Evolutionary conservation across 179 eudicot species (phyloP), one percentile per base, ranked within the genome.

Genomic region (Corrigiola litoralis): DNA sequence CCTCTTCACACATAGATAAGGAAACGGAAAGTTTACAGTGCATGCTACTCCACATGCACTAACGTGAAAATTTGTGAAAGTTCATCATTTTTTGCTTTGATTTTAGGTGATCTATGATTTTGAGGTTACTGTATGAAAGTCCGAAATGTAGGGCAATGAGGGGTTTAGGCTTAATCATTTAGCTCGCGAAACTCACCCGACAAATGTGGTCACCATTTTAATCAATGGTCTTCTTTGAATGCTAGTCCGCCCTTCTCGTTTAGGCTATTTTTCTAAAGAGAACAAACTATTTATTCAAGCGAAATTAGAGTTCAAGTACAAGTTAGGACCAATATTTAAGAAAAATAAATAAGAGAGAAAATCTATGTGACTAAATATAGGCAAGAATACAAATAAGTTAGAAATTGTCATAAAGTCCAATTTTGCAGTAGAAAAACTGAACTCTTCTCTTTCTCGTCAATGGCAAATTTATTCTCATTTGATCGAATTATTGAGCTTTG

Each of bases 41-140:
- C 46, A 12, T 17, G 46, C 62, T 17, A 58, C 62, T 58, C 25
- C 58, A 64, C 48, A 49, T 49, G 68, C 33, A 48, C 18, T 63
- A 47, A 32, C 67, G 57, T 20, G 32, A 31, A 23, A 14, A 10
- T 46, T 47, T n/a, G 23, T 5, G 5, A 18, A 21, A 6, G 0
- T 56, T 33, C 42, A 56, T 33, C 12, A 28, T 38, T 50, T 36
- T 58, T 67, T 28, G 70, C 24, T 44, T 29, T 55, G 58, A 56
- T 28, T 11, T 37, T 27, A 42, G 34, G 3, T 33, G 24, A 23
- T 25, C 40, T 12, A 21, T 9, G 4, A 25, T 12, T 28, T 66
- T 41, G 21, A 42, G 40, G 50, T 20, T 27, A 56, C 48, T 52
- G 52, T 46, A 13, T 25, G 18, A 25, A 38, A 38, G 0, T 20